Evolutionary conservation across 257 asterid genomes (phyloP).

Genomic region (Dorcoceras hygrometricum): DNA sequence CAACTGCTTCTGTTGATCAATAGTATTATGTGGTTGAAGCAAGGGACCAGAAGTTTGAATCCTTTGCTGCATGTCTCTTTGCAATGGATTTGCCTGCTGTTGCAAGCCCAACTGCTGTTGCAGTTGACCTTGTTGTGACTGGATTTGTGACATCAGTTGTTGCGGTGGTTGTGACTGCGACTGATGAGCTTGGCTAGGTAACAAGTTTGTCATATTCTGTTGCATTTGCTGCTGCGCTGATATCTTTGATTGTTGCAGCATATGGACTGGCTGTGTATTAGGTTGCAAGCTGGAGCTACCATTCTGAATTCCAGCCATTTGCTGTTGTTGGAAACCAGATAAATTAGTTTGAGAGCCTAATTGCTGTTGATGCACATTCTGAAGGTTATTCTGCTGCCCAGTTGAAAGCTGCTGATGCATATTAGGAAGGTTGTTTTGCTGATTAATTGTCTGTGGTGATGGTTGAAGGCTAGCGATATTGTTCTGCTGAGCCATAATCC

Average conservation of each 20-base stretch:
- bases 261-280: conserved; percentile 67
- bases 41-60: conserved; percentile 67
- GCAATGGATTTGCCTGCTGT: conserved; percentile 59
- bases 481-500: conserved; percentile 77
- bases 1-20: conserved; percentile 81
- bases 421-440: conserved; percentile 67
- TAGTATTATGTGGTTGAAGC: conserved; percentile 68
- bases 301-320: conserved; percentile 74
- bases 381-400: conserved; percentile 68
- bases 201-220: conserved; percentile 49
- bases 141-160: conserved; percentile 82
- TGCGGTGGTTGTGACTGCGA: conserved; percentile 68
- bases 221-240: conserved; percentile 79
- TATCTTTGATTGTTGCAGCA: conserved; percentile 73
- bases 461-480: conserved; percentile 56
- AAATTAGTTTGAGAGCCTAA: conserved; percentile 61
- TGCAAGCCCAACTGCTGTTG: conserved; percentile 79
- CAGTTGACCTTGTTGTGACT: conserved; percentile 76
- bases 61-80: conserved; percentile 83
- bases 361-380: conserved; percentile 75
- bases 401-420: conserved; percentile 72
- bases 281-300: conserved; percentile 57
- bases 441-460: conserved; percentile 62
- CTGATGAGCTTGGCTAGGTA: conserved; percentile 73
- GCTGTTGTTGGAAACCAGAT: conserved; percentile 81